These are phyloP conservation scores for Dioszegia hungarica DNA, from an alignment of 768 basidiomycete genomes.

Conservation along the genomic window DNA sequence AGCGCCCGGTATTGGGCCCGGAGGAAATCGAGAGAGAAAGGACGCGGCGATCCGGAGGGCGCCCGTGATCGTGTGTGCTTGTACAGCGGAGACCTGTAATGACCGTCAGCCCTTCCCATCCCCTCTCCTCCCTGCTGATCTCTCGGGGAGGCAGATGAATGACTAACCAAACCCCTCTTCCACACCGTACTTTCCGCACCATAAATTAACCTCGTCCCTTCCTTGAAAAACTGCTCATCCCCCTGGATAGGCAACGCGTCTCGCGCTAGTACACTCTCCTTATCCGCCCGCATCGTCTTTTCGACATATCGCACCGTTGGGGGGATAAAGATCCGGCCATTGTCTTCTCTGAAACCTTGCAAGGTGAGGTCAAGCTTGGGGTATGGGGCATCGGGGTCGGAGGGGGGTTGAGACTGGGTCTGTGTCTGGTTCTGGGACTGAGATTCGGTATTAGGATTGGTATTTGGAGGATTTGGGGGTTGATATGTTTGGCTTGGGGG, in stretches of 20 bases:
- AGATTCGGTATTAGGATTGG: too few species aligned
- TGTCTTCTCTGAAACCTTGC: conserved; percentile 46
- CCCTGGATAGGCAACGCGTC: conserved; percentile 43
- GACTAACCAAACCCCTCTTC: conserved; percentile 22
- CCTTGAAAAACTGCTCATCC: conserved; percentile 35
- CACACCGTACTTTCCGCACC: conserved; percentile 38
- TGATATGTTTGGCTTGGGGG: conserved; percentile 8
- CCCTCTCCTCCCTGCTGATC: too few species aligned
- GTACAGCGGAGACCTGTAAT: conserved; percentile 44
- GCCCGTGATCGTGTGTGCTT: conserved; percentile 37
- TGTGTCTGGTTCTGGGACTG: conserved; percentile 25
- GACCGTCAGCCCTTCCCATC: background rate
- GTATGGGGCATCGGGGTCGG: too few species aligned
- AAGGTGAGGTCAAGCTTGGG: conserved; percentile 40
- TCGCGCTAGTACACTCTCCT: conserved; percentile 28
- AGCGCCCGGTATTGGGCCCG: background rate
- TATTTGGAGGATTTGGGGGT: too few species aligned
- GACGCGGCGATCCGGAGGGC: conserved; percentile 41
- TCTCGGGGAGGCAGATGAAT: background rate
- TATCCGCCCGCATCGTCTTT: conserved; percentile 21
- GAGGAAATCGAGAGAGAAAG: conserved; percentile 40
- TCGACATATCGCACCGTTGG: conserved; percentile 44
- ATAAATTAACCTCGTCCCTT: conserved; percentile 37
- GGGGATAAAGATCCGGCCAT: conserved; percentile 43
- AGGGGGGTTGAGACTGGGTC: too few species aligned